These are phyloP conservation scores for Cardamine occulta DNA, from an alignment of 345 rosid species.

Conservation along the genomic window DNA sequence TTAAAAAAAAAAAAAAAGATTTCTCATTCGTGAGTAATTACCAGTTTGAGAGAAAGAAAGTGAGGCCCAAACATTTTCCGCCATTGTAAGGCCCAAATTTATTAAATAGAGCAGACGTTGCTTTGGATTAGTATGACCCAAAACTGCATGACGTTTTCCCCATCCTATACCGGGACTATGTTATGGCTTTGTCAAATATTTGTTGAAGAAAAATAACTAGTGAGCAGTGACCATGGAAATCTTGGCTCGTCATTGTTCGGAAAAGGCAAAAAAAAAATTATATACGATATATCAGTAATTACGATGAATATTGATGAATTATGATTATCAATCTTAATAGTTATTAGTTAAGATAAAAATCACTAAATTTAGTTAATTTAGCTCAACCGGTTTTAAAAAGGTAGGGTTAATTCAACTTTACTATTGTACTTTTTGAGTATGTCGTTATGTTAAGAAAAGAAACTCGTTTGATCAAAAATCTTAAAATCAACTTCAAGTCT, in stretches of 20 bases:
- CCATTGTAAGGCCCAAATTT: background rate
- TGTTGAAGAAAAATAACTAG: background rate
- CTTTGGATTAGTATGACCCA: background rate
- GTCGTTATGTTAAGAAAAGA: background rate
- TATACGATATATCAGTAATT: no score
- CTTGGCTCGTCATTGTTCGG: background rate
- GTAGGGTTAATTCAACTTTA: background rate
- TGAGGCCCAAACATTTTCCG: background rate
- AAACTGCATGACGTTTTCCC: background rate
- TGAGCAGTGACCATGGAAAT: background rate
- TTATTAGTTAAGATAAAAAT: no score
- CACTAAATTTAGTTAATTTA: no score
- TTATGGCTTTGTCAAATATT: background rate
- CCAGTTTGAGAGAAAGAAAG: no score
- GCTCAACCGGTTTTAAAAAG: no score
- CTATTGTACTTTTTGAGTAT: background rate
- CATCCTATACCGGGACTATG: background rate
- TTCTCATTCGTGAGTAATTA: no score
- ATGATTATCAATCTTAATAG: background rate
- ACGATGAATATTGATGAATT: background rate
- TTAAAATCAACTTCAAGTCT: background rate
- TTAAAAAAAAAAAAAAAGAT: no score
- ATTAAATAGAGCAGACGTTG: no score
- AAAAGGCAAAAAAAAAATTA: background rate
- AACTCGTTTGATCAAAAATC: background rate